Conservation (phyloP, 768 basidiomycete genomes). For the Podaxis mareebaensis region DNA sequence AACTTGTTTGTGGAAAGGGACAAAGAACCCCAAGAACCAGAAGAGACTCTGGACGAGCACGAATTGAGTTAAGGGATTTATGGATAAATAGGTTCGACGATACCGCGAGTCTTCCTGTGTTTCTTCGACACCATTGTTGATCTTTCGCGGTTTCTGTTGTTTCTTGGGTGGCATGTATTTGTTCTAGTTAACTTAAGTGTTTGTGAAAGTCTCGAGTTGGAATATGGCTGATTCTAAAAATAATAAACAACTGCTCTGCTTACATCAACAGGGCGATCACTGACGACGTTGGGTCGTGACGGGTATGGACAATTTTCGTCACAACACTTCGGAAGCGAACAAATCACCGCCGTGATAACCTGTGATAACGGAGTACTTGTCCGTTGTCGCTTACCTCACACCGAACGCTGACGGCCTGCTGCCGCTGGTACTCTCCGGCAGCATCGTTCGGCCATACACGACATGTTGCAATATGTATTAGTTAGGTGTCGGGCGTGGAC, state of each 20-base stretch:
- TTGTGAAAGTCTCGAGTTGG: neutral
- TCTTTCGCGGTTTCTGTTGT: slow-evolving; percentile 24
- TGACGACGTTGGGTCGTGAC: neutral
- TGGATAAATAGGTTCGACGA: neutral
- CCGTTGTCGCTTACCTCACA: too few relatives aligned
- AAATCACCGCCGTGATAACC: too few relatives aligned
- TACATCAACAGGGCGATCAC: neutral
- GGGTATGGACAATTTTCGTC: too few relatives aligned
- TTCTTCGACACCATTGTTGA: slow-evolving; percentile 20
- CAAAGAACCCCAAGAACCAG: neutral
- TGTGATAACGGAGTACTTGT: too few relatives aligned
- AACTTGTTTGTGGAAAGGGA: neutral
- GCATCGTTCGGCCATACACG: too few relatives aligned
- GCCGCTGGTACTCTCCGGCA: too few relatives aligned
- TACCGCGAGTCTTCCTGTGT: neutral
- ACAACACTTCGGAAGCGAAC: too few relatives aligned
- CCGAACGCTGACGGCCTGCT: too few relatives aligned
- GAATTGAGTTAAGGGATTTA: neutral
- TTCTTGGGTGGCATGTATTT: slow-evolving; percentile 8
- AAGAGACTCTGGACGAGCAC: neutral
- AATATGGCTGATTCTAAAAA: neutral
- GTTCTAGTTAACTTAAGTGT: neutral
- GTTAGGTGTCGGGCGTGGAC: too few relatives aligned
- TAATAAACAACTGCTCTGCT: neutral
- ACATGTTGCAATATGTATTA: too few relatives aligned